Conservation (phyloP, 2,329 filamentous ascomycete species). For the Capronia americana region DNA sequence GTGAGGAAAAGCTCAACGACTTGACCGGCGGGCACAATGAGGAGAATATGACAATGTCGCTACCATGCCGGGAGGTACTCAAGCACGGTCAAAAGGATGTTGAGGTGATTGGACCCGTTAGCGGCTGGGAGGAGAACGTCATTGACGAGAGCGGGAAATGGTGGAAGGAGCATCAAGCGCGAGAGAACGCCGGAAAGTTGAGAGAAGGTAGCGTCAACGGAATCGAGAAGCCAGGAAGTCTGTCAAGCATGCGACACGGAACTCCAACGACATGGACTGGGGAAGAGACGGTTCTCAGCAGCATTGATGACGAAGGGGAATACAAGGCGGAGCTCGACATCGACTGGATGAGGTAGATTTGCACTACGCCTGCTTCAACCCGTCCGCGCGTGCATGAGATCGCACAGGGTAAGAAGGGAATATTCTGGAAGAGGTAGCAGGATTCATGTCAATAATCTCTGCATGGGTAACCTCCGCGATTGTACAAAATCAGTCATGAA, state of each 20-base stretch:
- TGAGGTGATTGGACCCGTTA: slow-evolving; percentile 58
- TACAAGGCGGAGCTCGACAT: slow-evolving; percentile 41
- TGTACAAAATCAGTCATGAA: not conserved
- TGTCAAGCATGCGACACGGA: slow-evolving; percentile 31
- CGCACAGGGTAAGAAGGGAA: not conserved
- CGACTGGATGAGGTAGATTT: slow-evolving; percentile 38
- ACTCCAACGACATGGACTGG: slow-evolving; percentile 38
- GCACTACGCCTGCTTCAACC: not conserved
- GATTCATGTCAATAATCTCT: not conserved
- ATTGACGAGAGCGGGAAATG: slow-evolving; percentile 55
- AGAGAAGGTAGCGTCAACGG: slow-evolving; percentile 35
- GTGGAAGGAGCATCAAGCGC: slow-evolving; percentile 46
- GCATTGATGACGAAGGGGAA: slow-evolving; percentile 40
- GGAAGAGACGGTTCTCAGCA: slow-evolving; percentile 38
- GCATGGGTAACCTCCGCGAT: not conserved
- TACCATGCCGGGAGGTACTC: slow-evolving; percentile 58
- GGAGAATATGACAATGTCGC: slow-evolving; percentile 61
- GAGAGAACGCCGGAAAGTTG: slow-evolving; percentile 2
- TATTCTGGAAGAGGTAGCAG: not conserved
- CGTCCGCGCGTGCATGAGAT: not conserved
- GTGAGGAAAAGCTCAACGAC: slow-evolving; percentile 54
- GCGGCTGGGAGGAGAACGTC: slow-evolving; percentile 53
- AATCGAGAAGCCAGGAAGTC: slow-evolving; percentile 31
- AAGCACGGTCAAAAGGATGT: slow-evolving; percentile 57
- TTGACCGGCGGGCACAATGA: slow-evolving; percentile 57